A percentile compares a stretch with the other conserved stretches of the same genome.
phyloP scores from a whole-genome alignment of 768 basidiomycete genomes.

The Lactarius quietus region DNA sequence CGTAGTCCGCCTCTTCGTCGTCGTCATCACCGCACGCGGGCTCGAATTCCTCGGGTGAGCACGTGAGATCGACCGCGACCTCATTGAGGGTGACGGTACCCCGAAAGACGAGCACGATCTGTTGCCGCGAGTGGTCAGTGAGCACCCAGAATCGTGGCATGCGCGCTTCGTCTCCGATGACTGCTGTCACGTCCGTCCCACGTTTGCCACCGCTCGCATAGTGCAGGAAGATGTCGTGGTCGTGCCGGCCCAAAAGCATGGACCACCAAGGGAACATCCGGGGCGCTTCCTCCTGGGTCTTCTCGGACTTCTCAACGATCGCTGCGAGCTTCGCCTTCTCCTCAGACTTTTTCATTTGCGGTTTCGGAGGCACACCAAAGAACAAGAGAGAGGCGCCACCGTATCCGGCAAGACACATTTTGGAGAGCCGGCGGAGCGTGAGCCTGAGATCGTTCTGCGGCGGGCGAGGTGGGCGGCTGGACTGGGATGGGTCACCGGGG shows the following conservation, averaged over 20 bases:
- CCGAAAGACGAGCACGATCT: conserved; percentile 64
- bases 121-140: conserved; percentile 69
- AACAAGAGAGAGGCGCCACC: conserved; percentile 79
- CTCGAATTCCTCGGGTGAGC: conserved; percentile 66
- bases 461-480: conserved; percentile 24
- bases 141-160: conserved; percentile 88
- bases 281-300: conserved; percentile 23
- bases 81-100: conserved; percentile 86
- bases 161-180: conserved; percentile 60
- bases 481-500: conserved; percentile 29
- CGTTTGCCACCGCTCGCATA: conserved; percentile 38
- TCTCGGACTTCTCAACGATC: conserved; percentile 69
- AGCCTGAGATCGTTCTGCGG: conserved; percentile 53
- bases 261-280: conserved; percentile 76
- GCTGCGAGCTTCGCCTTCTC: conserved; percentile 62
- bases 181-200: conserved; percentile 36
- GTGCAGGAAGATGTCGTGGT: conserved; percentile 76
- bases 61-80: conserved; percentile 80
- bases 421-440: conserved; percentile 74
- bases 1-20: conserved; percentile 18
- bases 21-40: conserved; percentile 31
- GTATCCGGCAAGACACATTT: conserved; percentile 81
- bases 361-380: conserved; percentile 57
- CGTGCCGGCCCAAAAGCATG: conserved; percentile 72
- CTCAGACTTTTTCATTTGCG: conserved; percentile 31